Percentiles rank a stretch among this genome's conserved stretches.
Conservation (phyloP, 31 red algal species). For the Odonthalia washingtoniensis region DNA sequence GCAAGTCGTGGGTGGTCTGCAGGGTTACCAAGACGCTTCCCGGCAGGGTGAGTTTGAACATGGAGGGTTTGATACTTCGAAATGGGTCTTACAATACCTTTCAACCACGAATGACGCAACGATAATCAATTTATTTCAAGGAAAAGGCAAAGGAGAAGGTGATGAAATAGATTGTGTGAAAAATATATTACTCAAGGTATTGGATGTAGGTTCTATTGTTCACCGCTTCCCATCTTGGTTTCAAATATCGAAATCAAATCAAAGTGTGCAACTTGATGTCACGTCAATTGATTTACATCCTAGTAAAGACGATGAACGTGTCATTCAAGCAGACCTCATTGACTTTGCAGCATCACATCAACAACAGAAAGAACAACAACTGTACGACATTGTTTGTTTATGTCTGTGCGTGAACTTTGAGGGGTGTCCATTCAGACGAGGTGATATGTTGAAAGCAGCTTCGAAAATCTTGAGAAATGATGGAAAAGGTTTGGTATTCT, state of each 20-base stretch:
- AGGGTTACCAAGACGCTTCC: conserved; percentile 61
- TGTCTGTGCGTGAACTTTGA: conserved; percentile 72
- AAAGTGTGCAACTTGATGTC: conserved; percentile 2
- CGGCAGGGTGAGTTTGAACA: conserved; percentile 29
- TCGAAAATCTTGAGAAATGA: too few relatives aligned
- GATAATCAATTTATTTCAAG: not conserved
- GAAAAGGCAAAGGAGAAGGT: not conserved
- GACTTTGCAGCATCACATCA: conserved; percentile 34
- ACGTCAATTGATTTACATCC: conserved; percentile 69
- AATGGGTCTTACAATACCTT: conserved; percentile 49
- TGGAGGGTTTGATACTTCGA: conserved; percentile 64
- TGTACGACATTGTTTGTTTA: conserved; percentile 57
- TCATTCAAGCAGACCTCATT: conserved; percentile 63
- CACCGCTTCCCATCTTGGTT: conserved; percentile 48
- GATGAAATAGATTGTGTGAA: too few relatives aligned
- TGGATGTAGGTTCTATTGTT: conserved; percentile 73
- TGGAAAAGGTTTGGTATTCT: too few relatives aligned
- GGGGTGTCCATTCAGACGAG: too few relatives aligned
- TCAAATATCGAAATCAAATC: not conserved
- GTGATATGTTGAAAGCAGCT: too few relatives aligned
- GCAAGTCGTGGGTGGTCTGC: conserved; percentile 31
- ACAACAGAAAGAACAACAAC: not conserved
- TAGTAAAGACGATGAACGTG: conserved; percentile 29
- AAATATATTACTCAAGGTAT: too few relatives aligned
- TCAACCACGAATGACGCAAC: not conserved